Base-by-base conservation (phyloP, 805 yeast genomes). In the Teunomyces tritomae region DNA sequence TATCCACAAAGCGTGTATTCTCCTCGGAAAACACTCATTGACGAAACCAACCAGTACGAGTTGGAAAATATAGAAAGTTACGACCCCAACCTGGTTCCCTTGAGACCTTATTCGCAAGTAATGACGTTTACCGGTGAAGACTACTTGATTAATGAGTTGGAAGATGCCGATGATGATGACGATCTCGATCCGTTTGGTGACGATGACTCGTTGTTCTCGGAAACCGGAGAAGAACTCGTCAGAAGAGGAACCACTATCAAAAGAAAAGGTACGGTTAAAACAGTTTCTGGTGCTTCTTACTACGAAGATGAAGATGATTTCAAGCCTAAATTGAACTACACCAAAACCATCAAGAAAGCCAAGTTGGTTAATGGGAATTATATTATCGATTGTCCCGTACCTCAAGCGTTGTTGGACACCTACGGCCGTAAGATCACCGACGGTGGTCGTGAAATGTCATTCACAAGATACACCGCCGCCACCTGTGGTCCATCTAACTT, bases 391-490 rank as follows among this genome's bases (percentile, higher is more conserved):
- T 71, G 73, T 16, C 76, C 76, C 1, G 71, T 65, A 8, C 78
- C 78, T 8, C 52, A 61, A 43, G 57, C 70, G 9, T 63, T 73
- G 30, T 57, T 72, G 39, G 66, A 62, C 39, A 67, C 64, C 5
- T 73, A 65, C 50, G 73, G 73, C 3, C 58, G 55, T 46, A 60
- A 63, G 47, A 60, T 65, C 49, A 56, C 61, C 70, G 70, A 67
- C 36, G 55, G 64, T 13, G 71, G 72, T 63, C 68, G 74, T 62
- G 91, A 63, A 87, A 92, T 71, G 86, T 85, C 75, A 29, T 89
- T 85, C 58, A 85, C 92, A 92, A 79, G 98, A 64, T 92, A 91
- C 67, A 89, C 94, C 48, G 97, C 97, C 0, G 90, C 88, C 16
- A 92, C 98, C 0, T 86, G 96, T 64, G 95, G 92, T 53, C 98